A percentile compares a stretch with the other conserved stretches of the same genome.
These are phyloP conservation scores for Penicillium taxi DNA, from an alignment of 495 filamentous ascomycete species.

Conservation along the genomic window DNA sequence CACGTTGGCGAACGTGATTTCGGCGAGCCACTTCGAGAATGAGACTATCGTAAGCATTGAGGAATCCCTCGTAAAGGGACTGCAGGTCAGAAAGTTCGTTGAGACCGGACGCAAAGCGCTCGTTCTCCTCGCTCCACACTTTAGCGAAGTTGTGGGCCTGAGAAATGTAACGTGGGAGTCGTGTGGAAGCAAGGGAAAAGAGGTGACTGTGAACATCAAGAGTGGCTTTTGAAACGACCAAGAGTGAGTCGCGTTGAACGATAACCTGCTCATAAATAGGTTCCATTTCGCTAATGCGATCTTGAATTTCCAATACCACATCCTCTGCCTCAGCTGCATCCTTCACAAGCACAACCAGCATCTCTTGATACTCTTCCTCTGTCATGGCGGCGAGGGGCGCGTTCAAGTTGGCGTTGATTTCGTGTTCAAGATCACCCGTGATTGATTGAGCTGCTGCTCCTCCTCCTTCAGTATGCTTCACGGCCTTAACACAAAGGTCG, in stretches of 20 bases:
- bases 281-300: slow-evolving; percentile 71
- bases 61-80: slow-evolving; percentile 74
- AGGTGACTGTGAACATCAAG: slow-evolving; percentile 57
- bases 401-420: slow-evolving; percentile 43
- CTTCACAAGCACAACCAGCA: slow-evolving; percentile 72
- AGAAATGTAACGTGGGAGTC: slow-evolving; percentile 59
- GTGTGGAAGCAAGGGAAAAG: slow-evolving; percentile 53
- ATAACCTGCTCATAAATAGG: slow-evolving; percentile 45
- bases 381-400: slow-evolving; percentile 60
- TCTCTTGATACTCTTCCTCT: slow-evolving; percentile 67
- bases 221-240: slow-evolving; percentile 44
- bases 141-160: slow-evolving; percentile 62
- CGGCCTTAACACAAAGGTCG: slow-evolving; percentile 86
- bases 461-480: slow-evolving; percentile 88
- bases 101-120: slow-evolving; percentile 56
- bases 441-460: slow-evolving; percentile 58
- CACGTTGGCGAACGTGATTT: slow-evolving; percentile 58
- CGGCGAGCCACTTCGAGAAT: slow-evolving; percentile 75
- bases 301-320: slow-evolving; percentile 75
- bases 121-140: slow-evolving; percentile 68
- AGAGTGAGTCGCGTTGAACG: slow-evolving; percentile 41
- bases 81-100: slow-evolving; percentile 64
- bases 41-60: slow-evolving; percentile 73
- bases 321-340: slow-evolving; percentile 86
- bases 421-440: slow-evolving; percentile 52